A percentile compares a stretch with the other conserved stretches of the same genome.
Evolutionary conservation across 2,329 filamentous ascomycete species (phyloP).

Genomic region (Ceratocystis diversiconidia): DNA sequence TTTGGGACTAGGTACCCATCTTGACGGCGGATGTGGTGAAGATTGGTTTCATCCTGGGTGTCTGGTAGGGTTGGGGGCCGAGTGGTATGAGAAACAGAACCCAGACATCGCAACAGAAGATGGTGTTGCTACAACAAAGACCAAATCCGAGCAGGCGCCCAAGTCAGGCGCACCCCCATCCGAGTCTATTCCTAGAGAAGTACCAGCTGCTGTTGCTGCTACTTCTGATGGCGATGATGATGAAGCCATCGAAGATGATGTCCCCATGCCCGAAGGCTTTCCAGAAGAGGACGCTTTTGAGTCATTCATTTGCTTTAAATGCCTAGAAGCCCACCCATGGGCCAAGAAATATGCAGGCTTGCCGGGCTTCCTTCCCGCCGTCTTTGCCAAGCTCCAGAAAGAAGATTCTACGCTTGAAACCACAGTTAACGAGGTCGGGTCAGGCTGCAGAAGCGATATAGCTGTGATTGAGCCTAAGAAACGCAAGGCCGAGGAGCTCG

Average conservation of each 20-base stretch:
- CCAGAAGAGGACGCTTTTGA: slow-evolving; percentile 82
- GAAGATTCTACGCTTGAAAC: slow-evolving; percentile 11
- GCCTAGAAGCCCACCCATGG: slow-evolving; percentile 77
- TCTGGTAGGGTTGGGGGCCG: slow-evolving; percentile 62
- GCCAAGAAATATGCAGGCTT: slow-evolving; percentile 76
- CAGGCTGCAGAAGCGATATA: background rate
- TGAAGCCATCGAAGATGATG: slow-evolving; percentile 37
- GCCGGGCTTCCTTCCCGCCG: slow-evolving; percentile 61
- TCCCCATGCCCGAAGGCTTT: slow-evolving; percentile 70
- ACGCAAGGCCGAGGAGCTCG: slow-evolving; percentile 45
- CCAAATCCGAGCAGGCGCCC: background rate
- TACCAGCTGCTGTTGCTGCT: slow-evolving; percentile 12
- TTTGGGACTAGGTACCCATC: slow-evolving; percentile 63
- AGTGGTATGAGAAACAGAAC: slow-evolving; percentile 47
- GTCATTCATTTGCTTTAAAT: slow-evolving; percentile 86
- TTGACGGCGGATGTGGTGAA: slow-evolving; percentile 82
- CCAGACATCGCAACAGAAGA: background rate
- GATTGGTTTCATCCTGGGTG: slow-evolving; percentile 98
- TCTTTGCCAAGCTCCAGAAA: slow-evolving; percentile 35
- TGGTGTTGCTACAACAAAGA: background rate
- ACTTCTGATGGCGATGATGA: slow-evolving; percentile 23
- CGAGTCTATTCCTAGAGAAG: background rate
- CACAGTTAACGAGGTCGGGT: slow-evolving; percentile 16
- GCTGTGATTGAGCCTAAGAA: slow-evolving; percentile 37
- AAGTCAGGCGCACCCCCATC: background rate